These are phyloP conservation scores for Bertia moriformis DNA, from an alignment of 2,329 filamentous ascomycete species.

Conservation along the genomic window DNA sequence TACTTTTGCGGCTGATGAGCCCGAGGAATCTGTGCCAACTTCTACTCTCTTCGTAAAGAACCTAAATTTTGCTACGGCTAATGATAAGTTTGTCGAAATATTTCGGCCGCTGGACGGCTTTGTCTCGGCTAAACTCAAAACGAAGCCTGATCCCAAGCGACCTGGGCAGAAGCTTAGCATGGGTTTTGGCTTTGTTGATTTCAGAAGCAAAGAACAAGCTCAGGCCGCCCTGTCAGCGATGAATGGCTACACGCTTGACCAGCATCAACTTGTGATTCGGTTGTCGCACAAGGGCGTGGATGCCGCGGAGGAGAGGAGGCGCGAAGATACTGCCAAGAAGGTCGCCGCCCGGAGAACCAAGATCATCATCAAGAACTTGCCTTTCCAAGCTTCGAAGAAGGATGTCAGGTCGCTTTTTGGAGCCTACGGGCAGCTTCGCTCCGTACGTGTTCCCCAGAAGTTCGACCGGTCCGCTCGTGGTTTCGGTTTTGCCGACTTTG, in stretches of 20 bases:
- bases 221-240: constrained; percentile 69
- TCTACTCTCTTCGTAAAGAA: constrained; percentile 88
- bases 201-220: constrained; percentile 63
- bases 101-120: constrained; percentile 80
- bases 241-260: constrained; percentile 77
- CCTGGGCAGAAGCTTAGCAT: constrained; percentile 80
- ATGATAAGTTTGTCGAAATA: constrained; percentile 56
- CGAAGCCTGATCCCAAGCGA: constrained; percentile 82
- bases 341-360: constrained; percentile 66
- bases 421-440: constrained; percentile 80
- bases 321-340: constrained; percentile 73
- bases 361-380: constrained; percentile 94
- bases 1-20: constrained; percentile 41
- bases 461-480: constrained; percentile 78
- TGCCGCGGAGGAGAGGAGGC: constrained; percentile 72
- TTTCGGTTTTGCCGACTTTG: constrained; percentile 94
- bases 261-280: constrained; percentile 72
- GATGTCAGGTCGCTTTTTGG: constrained; percentile 76
- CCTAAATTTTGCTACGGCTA: constrained; percentile 81
- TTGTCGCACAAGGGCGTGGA: constrained; percentile 77
- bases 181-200: constrained; percentile 94
- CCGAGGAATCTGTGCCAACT: constrained; percentile 40
- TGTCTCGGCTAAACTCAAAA: constrained; percentile 78
- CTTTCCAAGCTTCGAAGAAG: constrained; percentile 88
- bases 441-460: constrained; percentile 87